Conservation (phyloP, 176 grass and related monocot genomes). For the Paspalum notatum region DNA sequence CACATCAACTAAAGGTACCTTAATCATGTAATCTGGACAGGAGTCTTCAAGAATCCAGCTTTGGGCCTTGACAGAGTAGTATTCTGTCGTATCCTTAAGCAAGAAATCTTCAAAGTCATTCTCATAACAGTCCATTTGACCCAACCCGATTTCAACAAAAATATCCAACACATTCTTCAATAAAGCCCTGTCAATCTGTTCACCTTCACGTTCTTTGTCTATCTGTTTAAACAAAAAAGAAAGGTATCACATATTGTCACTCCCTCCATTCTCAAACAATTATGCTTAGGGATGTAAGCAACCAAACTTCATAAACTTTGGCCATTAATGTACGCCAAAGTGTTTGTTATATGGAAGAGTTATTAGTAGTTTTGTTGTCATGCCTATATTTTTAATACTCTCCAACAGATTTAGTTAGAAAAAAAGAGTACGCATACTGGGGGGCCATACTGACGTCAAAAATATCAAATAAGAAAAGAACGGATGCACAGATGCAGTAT, state of each 20-base stretch:
- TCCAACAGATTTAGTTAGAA: neutral
- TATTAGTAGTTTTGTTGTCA: neutral
- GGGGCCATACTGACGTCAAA: neutral
- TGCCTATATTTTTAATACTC: neutral
- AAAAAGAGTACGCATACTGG: neutral
- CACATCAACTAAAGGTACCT: slow-evolving; percentile 54
- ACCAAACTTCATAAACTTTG: neutral
- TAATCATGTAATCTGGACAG: slow-evolving; percentile 95
- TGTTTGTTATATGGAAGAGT: neutral
- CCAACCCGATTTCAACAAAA: slow-evolving; percentile 93
- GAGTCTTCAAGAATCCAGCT: slow-evolving; percentile 96
- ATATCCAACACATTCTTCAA: slow-evolving; percentile 97
- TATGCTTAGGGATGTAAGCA: neutral
- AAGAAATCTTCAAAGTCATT: slow-evolving; percentile 89
- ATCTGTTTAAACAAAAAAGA: slow-evolving; percentile 64
- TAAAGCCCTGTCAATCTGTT: slow-evolving; percentile 87
- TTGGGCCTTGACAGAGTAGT: slow-evolving; percentile 94
- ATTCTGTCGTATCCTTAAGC: slow-evolving; percentile 83
- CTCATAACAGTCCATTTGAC: slow-evolving; percentile 83
- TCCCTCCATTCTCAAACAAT: neutral
- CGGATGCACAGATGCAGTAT: too few relatives aligned
- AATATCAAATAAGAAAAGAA: neutral
- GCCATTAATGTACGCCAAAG: neutral
- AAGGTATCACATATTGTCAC: neutral
- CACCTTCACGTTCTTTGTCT: slow-evolving; percentile 91